Evolutionary conservation across 2,329 filamentous ascomycete species (phyloP).

Genomic region (Fusarium pininemorale): DNA sequence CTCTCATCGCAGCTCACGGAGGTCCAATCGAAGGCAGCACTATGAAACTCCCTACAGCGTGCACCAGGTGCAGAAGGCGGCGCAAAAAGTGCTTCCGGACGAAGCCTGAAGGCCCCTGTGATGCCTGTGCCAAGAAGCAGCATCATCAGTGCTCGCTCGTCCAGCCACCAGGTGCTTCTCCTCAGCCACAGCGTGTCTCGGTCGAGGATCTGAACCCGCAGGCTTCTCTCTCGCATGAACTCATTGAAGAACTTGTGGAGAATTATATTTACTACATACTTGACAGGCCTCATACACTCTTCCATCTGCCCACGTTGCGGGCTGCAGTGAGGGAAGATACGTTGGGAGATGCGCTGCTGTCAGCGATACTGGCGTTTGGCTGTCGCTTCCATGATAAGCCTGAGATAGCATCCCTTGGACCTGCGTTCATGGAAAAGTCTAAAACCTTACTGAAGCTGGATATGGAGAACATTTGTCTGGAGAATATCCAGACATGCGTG

Average conservation of each 20-base stretch:
- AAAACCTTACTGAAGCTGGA: neutral
- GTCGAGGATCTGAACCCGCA: neutral
- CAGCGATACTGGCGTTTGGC: neutral
- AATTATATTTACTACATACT: conserved; percentile 12
- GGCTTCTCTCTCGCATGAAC: conserved; percentile 1
- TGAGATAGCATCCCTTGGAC: neutral
- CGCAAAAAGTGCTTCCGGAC: conserved; percentile 7
- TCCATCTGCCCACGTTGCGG: neutral
- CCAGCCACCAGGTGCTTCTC: neutral
- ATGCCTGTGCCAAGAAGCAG: neutral
- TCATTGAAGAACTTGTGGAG: conserved; percentile 8
- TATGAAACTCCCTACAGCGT: conserved; percentile 1
- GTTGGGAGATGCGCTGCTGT: neutral
- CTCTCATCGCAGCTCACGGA: neutral
- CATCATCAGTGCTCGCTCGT: conserved; percentile 2
- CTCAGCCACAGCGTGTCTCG: neutral
- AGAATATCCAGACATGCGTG: conserved; percentile 7
- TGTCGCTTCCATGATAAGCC: neutral
- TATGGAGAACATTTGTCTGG: conserved; percentile 5
- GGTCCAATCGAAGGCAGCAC: neutral
- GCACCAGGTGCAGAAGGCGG: conserved; percentile 4
- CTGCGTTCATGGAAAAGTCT: conserved; percentile 1
- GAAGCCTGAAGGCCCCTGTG: neutral
- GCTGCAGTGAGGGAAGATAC: neutral
- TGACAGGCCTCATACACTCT: neutral